Evolutionary conservation across 176 grass and related monocot genomes (phyloP), one percentile per base, ranked within the genome.

Genomic region (Eleusine indica): DNA sequence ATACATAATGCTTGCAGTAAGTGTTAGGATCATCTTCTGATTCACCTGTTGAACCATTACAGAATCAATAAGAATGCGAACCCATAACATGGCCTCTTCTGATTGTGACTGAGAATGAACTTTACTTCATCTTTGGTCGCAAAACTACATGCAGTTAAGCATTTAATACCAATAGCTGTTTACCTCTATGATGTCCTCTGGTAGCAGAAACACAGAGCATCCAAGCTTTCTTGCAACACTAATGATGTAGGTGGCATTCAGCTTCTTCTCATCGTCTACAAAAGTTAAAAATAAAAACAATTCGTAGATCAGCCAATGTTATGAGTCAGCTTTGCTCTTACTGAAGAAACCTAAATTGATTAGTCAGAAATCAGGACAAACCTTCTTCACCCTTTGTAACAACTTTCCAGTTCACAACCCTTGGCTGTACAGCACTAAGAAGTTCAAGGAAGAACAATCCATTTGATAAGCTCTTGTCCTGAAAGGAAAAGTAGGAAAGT

Each of bases 151-250:
- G 30, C 41, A 75, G 37, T 65, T 86, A 44, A 58, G 63, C 73
- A 85, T 77, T 74, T 73, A 77, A 29, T 13, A 60, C 57, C 57
- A 68, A 76, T 62, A 38, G 71, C 43, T 16, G 25, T 89, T 94
- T 95, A 98, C 96, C 96, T 98, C 96, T 48, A 94, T 92, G 18
- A 98, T 95, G 85, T 98, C 96, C 89, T 98, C 96, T 13, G 96
- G 93, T 67, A 98, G 87, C 54, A 98, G 74, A 93, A 98, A 98
- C 58, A 98, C 91, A 62, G 93, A 93, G 85, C 96, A 98, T 80
- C 96, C 93, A 52, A 98, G 78, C 66, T 98, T 98, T 85, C 96
- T 89, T 35, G 96, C 93, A 83, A 98, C 85, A 83, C 91, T 98
- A 80, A 98, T 98, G 68, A 95, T 91, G 81, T 98, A 98, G 16